phyloP scores from a whole-genome alignment of 108 stramenopile species.

The Schizochytrium sp. region DNA sequence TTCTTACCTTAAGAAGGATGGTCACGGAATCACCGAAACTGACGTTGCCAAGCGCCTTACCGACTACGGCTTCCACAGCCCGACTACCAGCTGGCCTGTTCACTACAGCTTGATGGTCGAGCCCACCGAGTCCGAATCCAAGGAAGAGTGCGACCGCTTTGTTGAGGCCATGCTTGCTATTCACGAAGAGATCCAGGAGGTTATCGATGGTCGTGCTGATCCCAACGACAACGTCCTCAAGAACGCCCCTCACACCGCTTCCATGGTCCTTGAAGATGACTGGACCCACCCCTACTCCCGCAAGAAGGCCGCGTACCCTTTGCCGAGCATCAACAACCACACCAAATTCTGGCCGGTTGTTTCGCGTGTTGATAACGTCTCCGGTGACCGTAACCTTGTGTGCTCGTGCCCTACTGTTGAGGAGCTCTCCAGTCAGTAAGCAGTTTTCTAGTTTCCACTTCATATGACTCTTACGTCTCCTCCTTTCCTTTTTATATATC shows the following conservation, averaged over 20 bases:
- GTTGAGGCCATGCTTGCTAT: constrained; percentile 97
- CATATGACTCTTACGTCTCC: background rate
- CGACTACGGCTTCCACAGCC: constrained; percentile 99
- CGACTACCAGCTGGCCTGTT: constrained; percentile 99
- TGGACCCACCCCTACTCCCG: constrained; percentile 92
- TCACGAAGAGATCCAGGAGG: constrained; percentile 95
- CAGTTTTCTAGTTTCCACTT: background rate
- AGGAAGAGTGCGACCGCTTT: constrained; percentile 95
- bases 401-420: constrained; percentile 87
- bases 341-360: constrained; percentile 99
- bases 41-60: constrained; percentile 95
- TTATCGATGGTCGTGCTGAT: constrained; percentile 87
- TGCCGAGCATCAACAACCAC: constrained; percentile 87
- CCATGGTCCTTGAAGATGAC: constrained; percentile 82
- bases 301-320: constrained; percentile 91
- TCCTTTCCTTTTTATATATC: no score
- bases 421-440: constrained; percentile 1
- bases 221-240: constrained; percentile 90
- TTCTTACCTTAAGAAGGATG: constrained; percentile 88
- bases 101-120: constrained; percentile 98
- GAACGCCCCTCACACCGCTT: constrained; percentile 95
- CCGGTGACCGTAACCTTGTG: constrained; percentile 96
- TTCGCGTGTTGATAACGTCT: constrained; percentile 96
- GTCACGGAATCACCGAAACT: constrained; percentile 93
- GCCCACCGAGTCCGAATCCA: constrained; percentile 97